Base-by-base conservation (phyloP, 192 early-diverging fungal species). In the Pilaira anomala region DNA sequence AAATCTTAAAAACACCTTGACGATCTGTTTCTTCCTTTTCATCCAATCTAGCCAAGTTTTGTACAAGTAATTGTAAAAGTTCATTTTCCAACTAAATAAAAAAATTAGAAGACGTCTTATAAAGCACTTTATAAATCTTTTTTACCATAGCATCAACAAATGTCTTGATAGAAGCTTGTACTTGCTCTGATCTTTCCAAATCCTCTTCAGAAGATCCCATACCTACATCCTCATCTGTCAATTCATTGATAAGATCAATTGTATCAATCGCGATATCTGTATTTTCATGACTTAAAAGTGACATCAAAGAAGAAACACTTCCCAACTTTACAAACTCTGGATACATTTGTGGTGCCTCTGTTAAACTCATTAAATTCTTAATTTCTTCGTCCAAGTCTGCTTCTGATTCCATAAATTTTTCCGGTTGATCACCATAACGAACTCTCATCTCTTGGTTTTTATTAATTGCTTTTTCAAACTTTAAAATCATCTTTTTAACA, bases 401-500 rank as follows among this genome's bases (percentile, higher is more conserved):
- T 72, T 99, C 97, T 25, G 94, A 97, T 57, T 97, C 94, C 66
- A 96, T 90, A 74, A 98, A 98, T 51, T 82, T 80, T 64, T 78
- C 48, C 12, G 92, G 91, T 21, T 89, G 80, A 69, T 91, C 80
- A 0, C 85, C 69, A 71, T 90, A 88, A 67, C 88, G 87, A 13
- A 92, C 83, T 40, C 97, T 88, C 66, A 91, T 80, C 55, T 93
- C 86, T 55, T 92, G 87, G 77, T 99, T 99, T 52, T 87, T 93
- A 55, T 80, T 87, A 69, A 97, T 84, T 0, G 88, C 83, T 66
- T 88, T 89, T 70, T 97, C 92, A 67, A 97, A 88, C 57, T 86
- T 85, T 28, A 90, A 72, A 30, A 95, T 80, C 75, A 92, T 84
- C 64, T 82, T 84, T 58, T 91, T 87, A 7, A 96, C 83, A 16